Evolutionary conservation across 495 filamentous ascomycete species (phyloP).

Genomic region (Aspergillus sclerotioniger): DNA sequence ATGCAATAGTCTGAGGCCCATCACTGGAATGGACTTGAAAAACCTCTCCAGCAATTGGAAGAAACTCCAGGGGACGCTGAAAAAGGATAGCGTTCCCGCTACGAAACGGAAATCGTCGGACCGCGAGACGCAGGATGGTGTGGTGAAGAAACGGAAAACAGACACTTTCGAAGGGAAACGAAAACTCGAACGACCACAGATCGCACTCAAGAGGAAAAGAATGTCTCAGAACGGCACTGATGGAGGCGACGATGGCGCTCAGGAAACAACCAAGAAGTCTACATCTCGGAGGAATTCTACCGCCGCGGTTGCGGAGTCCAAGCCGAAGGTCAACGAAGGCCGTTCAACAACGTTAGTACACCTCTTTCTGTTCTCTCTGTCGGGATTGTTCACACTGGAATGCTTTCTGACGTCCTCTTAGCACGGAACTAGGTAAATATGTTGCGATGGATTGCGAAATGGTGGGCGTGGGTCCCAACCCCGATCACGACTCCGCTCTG

Average conservation of each 20-base stretch:
- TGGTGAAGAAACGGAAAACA: constrained; percentile 40
- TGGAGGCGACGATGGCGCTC: constrained; percentile 14
- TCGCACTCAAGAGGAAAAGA: constrained; percentile 29
- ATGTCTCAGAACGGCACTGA: constrained; percentile 27
- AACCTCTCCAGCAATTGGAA: constrained; percentile 67
- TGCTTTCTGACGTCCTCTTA: constrained; percentile 20
- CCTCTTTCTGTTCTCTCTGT: background rate
- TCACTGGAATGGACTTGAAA: constrained; percentile 43
- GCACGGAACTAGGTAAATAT: constrained; percentile 73
- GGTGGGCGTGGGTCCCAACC: constrained; percentile 80
- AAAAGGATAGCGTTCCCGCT: constrained; percentile 42
- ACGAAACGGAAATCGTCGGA: constrained; percentile 41
- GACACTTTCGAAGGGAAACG: constrained; percentile 27
- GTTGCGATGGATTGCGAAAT: constrained; percentile 96
- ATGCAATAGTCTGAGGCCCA: constrained; percentile 16
- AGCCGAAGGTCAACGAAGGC: constrained; percentile 51
- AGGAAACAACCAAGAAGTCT: constrained; percentile 16
- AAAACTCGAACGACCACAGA: constrained; percentile 12
- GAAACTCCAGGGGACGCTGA: constrained; percentile 65
- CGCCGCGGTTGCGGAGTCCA: constrained; percentile 13
- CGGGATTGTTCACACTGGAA: background rate
- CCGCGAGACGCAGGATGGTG: constrained; percentile 31
- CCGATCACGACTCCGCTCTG: constrained; percentile 64
- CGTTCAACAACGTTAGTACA: constrained; percentile 43
- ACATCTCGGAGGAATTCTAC: constrained; percentile 28